Conservation (phyloP, 371 early-diverging fungal genomes). For the Parasitella parasitica region DNA sequence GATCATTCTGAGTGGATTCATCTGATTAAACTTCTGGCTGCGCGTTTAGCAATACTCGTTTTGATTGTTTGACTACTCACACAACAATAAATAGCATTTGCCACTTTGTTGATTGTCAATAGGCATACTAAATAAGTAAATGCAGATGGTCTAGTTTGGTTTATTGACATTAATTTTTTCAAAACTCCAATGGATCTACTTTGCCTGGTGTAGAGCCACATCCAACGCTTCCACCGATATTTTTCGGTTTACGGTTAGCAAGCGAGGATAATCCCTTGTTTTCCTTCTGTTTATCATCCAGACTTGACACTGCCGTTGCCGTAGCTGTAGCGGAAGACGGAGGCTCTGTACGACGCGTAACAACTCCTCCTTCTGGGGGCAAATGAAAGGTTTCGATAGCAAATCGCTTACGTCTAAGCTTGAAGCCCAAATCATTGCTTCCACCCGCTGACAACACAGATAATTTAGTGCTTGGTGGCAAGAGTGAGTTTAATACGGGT, state of each 20-base stretch:
- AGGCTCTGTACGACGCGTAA: conserved; percentile 63
- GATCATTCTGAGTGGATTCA: too few species aligned
- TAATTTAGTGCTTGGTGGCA: conserved; percentile 70
- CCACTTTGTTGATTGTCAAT: neutral
- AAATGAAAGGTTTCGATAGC: conserved; percentile 88
- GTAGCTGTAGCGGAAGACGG: conserved; percentile 1
- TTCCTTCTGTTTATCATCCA: conserved; percentile 3
- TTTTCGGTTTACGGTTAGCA: conserved; percentile 23
- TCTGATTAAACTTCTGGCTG: too few species aligned
- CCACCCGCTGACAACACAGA: conserved; percentile 65
- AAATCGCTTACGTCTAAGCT: conserved; percentile 85
- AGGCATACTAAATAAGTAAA: neutral
- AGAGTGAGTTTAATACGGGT: conserved; percentile 75
- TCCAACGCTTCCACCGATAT: conserved; percentile 33
- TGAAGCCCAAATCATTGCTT: conserved; percentile 80
- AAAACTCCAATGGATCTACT: conserved; percentile 51
- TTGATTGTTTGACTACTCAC: too few species aligned
- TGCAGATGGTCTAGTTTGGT: neutral
- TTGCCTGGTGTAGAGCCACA: conserved; percentile 47
- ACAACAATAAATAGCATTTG: too few species aligned
- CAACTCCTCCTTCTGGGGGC: conserved; percentile 88
- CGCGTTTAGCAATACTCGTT: too few species aligned
- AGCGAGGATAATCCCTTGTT: conserved; percentile 15
- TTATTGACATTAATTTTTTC: conserved; percentile 1
- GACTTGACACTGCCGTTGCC: neutral